phyloP scores from a whole-genome alignment of 2,329 filamentous ascomycete genomes.

The Lachnellula cervina region DNA sequence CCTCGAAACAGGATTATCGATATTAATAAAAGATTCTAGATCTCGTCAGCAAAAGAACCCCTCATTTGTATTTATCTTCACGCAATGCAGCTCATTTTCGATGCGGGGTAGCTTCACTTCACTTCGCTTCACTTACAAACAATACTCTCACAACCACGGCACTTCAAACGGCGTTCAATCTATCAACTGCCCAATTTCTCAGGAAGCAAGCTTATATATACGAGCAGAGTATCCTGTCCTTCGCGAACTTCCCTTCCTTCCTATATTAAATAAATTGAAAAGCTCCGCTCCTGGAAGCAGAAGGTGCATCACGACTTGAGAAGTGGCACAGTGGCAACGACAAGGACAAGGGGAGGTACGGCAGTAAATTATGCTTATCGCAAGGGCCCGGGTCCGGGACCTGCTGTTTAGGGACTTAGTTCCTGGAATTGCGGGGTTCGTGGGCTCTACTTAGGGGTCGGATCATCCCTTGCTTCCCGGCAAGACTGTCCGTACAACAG shows the following conservation, averaged over 20 bases:
- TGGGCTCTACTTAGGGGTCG: no score
- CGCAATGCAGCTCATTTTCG: not conserved
- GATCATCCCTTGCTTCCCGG: no score
- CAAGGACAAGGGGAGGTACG: no score
- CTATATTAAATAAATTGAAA: no score
- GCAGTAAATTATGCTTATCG: no score
- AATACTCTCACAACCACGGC: not conserved
- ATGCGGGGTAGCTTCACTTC: not conserved
- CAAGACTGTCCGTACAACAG: no score
- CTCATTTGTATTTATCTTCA: not conserved
- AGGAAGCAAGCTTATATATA: not conserved
- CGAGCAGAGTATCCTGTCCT: not conserved
- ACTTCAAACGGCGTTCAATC: no score
- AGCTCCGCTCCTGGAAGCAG: constrained; percentile 1
- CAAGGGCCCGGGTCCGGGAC: no score
- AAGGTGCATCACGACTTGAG: not conserved
- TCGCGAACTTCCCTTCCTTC: not conserved
- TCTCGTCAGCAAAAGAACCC: not conserved
- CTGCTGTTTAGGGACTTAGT: no score
- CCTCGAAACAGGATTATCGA: not conserved
- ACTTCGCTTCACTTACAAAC: not conserved
- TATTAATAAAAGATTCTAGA: not conserved
- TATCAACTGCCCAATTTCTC: not conserved
- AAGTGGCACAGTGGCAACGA: no score
- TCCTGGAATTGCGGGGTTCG: no score